Evolutionary conservation across 2,329 filamentous ascomycete genomes (phyloP), one percentile per base, ranked within the genome.

Genomic region (Fusarium robinianum): DNA sequence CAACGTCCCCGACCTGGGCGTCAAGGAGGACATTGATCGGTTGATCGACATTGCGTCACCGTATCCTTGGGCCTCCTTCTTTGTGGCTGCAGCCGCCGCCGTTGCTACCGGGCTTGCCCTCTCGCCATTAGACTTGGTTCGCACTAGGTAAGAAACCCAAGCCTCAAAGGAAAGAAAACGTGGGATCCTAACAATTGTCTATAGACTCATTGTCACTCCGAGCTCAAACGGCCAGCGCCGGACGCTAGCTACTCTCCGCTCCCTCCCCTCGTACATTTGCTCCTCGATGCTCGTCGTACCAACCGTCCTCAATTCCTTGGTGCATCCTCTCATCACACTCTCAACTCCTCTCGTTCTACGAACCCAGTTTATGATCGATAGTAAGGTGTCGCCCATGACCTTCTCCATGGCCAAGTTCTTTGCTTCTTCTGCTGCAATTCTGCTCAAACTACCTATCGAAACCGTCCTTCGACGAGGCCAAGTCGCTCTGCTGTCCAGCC

Each of bases 391-490:
- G 5, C 91, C 94, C 0, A 83, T 84, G 29, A 80, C 87, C 10
- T 97, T 95, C 74, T 89, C 86, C 14, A 65, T 96, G 31, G 83
- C 84, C 62, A 88, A 88, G 39, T 96, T 97, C 69, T 76, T 88
- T 55, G 83, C 88, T 10, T 90, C 88, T 3, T 84, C 85, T 1
- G 77, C 83, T 3, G 91, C 95, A 34, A 80, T 97, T 21, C 87
- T 94, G 60, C 69, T 96, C 55, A 91, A 92, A 62, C 81, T 97
- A 9, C 94, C 94, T 0, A 75, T 97, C 5, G 94, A 99, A 70
- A 97, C 92, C 1, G 87, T 96, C 11, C 78, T 97, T 6, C 85
- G 94, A 33, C 83, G 94, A 47, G 92, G 89, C 5, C 94, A 99
- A 68, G 85, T 94, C 46, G 77, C 84, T 2, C 83, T 90, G 1